phyloP scores from a whole-genome alignment of 1,284 basidiomycete genomes.

The Trichosporon asahii region DNA sequence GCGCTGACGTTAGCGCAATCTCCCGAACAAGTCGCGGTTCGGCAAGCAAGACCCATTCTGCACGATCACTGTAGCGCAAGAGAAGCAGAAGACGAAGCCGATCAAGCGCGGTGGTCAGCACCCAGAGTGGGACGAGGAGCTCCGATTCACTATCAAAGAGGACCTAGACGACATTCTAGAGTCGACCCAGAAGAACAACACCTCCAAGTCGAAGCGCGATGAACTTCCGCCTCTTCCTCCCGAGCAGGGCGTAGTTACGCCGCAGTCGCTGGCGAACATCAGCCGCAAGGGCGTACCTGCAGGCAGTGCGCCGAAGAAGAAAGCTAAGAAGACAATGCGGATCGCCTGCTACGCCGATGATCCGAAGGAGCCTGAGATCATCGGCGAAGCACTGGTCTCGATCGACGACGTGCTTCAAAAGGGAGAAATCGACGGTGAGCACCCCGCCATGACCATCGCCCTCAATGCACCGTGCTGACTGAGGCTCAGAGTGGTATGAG shows the following conservation, averaged over 20 bases:
- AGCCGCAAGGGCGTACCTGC: slow-evolving; percentile 50
- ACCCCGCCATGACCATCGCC: not conserved
- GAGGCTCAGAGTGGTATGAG: slow-evolving; percentile 80
- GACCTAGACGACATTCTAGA: slow-evolving; percentile 66
- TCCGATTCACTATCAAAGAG: slow-evolving; percentile 86
- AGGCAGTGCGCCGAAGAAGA: slow-evolving; percentile 34
- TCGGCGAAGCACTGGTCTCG: slow-evolving; percentile 85
- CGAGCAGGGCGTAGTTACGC: slow-evolving; percentile 38
- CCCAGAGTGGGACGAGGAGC: slow-evolving; percentile 97
- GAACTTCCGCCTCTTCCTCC: slow-evolving; percentile 18
- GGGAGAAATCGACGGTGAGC: slow-evolving; percentile 92
- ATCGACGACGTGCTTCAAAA: slow-evolving; percentile 85
- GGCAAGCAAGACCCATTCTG: slow-evolving; percentile 99
- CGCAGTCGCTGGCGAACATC: slow-evolving; percentile 54
- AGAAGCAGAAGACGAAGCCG: slow-evolving; percentile 79
- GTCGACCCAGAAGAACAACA: slow-evolving; percentile 55
- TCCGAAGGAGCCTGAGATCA: slow-evolving; percentile 87
- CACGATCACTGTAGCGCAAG: slow-evolving; percentile 69
- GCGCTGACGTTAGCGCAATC: slow-evolving; percentile 64
- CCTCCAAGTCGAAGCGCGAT: slow-evolving; percentile 33
- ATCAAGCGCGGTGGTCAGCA: slow-evolving; percentile 94
- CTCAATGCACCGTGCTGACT: not conserved
- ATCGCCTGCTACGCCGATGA: slow-evolving; percentile 93
- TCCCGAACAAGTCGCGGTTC: slow-evolving; percentile 89
- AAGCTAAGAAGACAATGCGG: slow-evolving; percentile 64